phyloP scores from a whole-genome alignment of 805 yeast genomes.

The Cyberlindnera mycetangii region DNA sequence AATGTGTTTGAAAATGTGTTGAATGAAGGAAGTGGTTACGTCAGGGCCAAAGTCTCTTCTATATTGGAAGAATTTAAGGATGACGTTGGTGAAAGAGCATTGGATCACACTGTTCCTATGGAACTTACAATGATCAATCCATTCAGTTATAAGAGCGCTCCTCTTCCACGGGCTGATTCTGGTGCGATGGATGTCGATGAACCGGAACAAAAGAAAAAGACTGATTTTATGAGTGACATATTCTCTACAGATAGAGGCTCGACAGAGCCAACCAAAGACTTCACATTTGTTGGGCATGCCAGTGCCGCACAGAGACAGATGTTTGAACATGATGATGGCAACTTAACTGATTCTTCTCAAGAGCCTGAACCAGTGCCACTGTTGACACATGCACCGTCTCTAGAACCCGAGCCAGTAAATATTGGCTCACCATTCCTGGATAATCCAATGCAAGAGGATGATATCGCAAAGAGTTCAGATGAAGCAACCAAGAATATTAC shows the following conservation, averaged over 20 bases:
- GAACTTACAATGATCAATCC: slow-evolving; percentile 33
- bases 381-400: slow-evolving; percentile 2
- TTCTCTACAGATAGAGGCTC: slow-evolving; percentile 8
- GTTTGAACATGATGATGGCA: background rate
- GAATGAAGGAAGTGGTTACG: slow-evolving; percentile 16
- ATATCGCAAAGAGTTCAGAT: slow-evolving; percentile 16
- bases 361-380: slow-evolving; percentile 7
- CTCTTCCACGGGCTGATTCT: background rate
- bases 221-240: slow-evolving; percentile 25
- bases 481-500: slow-evolving; percentile 24
- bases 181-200: slow-evolving; percentile 15
- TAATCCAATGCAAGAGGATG: slow-evolving; percentile 15
- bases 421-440: slow-evolving; percentile 25
- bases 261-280: slow-evolving; percentile 7
- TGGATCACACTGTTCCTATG: slow-evolving; percentile 20
- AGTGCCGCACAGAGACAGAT: slow-evolving; percentile 1
- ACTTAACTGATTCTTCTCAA: slow-evolving; percentile 8
- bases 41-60: slow-evolving; percentile 21
- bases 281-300: slow-evolving; percentile 12
- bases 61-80: slow-evolving; percentile 28
- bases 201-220: slow-evolving; percentile 2
- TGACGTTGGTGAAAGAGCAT: slow-evolving; percentile 8
- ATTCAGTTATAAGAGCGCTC: slow-evolving; percentile 3
- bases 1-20: slow-evolving; percentile 9
- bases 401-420: slow-evolving; percentile 8